Base-by-base conservation (phyloP, 2,329 filamentous ascomycete genomes). In the Aspergillus brunneoviolaceus region DNA sequence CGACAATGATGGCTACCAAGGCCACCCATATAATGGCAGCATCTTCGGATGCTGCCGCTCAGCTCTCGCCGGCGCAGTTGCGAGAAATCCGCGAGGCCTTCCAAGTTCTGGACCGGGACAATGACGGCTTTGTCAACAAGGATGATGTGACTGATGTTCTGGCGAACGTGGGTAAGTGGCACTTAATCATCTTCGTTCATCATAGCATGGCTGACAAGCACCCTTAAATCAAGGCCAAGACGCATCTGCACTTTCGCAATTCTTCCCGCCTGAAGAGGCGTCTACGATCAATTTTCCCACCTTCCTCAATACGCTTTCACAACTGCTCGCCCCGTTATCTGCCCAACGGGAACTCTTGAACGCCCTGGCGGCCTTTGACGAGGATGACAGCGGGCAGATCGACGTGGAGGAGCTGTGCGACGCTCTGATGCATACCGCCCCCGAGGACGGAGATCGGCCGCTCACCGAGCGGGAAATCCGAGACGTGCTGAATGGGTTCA, bases 341-440 rank as follows among this genome's bases (percentile, higher is more conserved):
- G 88, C 90, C 0, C 85, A 87, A 23, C 84, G 87, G 16, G 95
- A 99, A 72, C 84, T 99, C 10, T 80, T 92, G 21, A 94, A 92
- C 1, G 95, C 95, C 0, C 94, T 99, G 67, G 92, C 92, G 2
- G 95, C 95, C 0, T 98, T 98, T 72, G 95, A 99, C 71, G 91
- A 96, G 63, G 92, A 96, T 64, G 95, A 99, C 73, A 95, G 90
- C 69, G 95, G 95, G 3, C 92, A 97, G 76, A 87, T 98, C 45
- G 92, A 98, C 72, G 79, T 96, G 21, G 84, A 80, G 0, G 92
- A 96, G 75, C 78, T 99, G 63, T 87, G 90, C 50, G 91, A 95
- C 67, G 92, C 94, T 0, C 76, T 99, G 49, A 77, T 97, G 47
- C 85, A 92, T 65, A 96, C 92, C 0, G 87, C 87, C 0, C 91